A percentile compares a stretch with the other conserved stretches of the same genome.
These are phyloP conservation scores for Cladobotryum mycophilum DNA, from an alignment of 2,329 filamentous ascomycete species.

Conservation along the genomic window DNA sequence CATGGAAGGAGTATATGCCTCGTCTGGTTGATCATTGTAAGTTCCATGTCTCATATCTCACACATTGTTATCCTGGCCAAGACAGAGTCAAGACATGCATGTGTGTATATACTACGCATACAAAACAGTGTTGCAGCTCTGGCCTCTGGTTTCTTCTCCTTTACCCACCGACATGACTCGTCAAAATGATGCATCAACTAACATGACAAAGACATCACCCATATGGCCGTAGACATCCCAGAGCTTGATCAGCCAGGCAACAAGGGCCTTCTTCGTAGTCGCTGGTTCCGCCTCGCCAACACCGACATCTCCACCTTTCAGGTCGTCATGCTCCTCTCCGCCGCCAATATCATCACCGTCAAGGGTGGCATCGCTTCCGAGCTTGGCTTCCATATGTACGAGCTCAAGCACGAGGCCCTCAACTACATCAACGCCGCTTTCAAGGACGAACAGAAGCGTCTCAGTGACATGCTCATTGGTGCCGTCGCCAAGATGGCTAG, in stretches of 20 bases:
- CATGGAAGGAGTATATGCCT: slow-evolving; percentile 17
- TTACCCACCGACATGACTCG: not conserved
- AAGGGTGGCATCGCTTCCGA: slow-evolving; percentile 8
- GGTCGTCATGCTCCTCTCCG: slow-evolving; percentile 23
- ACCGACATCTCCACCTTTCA: slow-evolving; percentile 20
- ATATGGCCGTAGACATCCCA: slow-evolving; percentile 25
- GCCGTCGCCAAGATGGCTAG: slow-evolving; percentile 46
- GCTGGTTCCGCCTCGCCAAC: slow-evolving; percentile 24
- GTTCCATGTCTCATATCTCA: slow-evolving; percentile 3
- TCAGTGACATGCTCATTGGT: slow-evolving; percentile 38
- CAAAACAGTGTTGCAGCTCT: not conserved
- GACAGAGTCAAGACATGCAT: not conserved
- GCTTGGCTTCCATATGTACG: slow-evolving; percentile 26
- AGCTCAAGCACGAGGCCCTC: slow-evolving; percentile 39
- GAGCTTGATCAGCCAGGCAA: slow-evolving; percentile 21
- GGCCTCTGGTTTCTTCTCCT: not conserved
- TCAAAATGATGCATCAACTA: not conserved
- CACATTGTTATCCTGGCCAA: not conserved
- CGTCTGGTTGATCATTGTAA: slow-evolving; percentile 22
- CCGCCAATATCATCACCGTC: slow-evolving; percentile 20
- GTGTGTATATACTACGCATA: not conserved
- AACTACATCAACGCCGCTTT: slow-evolving; percentile 35
- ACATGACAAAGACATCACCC: slow-evolving; percentile 18
- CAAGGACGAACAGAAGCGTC: slow-evolving; percentile 16
- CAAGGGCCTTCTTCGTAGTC: slow-evolving; percentile 20